Base-by-base conservation (phyloP, 1,284 basidiomycete species). In the Ganoderma leucocontextum region DNA sequence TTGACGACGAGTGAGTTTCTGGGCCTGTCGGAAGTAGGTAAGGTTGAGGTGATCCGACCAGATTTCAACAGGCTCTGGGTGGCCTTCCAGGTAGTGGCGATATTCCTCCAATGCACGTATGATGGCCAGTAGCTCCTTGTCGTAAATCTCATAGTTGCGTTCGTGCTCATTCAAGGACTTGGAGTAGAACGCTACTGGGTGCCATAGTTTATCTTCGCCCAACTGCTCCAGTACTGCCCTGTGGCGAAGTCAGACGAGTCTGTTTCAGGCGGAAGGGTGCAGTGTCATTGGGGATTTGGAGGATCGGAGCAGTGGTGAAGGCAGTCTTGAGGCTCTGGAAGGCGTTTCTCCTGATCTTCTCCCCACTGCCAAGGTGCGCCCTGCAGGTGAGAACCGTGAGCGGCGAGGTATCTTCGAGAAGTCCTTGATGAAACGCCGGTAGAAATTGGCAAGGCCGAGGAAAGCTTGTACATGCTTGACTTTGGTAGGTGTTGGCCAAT, bases 41-140 rank as follows among this genome's bases (percentile, higher is more conserved):
- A 87, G 78, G 67, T 85, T 85, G 13, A 79, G 75, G 68, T 87
- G 85, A 70, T 88, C 83, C 0, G 82, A 79, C 61, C 75, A 74
- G 29, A 75, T 71, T 39, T 68, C 63, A 0, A 71, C 47, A 1
- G 12, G 29, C 0, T 74, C 49, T 9, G 38, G 47, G 2, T 72
- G 53, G 3, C 79, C 79, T 42, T 67, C 47, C 2, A 78, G 69
- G 66, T 79, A 81, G 33, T 79, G 76, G n/a, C 79, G 58, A 79
- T 79, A 84, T 39, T 75, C 66, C 22, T 77, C 69, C 17, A 82
- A 70, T 0, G 76, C 69, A 6, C 64, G 22, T 10, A 81, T 74
- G 17, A 83, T 77, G 0, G 81, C 80, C 0, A 81, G n/a, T 61
- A 84, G 52, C 63, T 84, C 82, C 55, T 81, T 79, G 69, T 84